Percentiles rank a stretch among this genome's conserved stretches.
phyloP scores from a whole-genome alignment of 495 filamentous ascomycete genomes.

The Neurospora sp. region DNA sequence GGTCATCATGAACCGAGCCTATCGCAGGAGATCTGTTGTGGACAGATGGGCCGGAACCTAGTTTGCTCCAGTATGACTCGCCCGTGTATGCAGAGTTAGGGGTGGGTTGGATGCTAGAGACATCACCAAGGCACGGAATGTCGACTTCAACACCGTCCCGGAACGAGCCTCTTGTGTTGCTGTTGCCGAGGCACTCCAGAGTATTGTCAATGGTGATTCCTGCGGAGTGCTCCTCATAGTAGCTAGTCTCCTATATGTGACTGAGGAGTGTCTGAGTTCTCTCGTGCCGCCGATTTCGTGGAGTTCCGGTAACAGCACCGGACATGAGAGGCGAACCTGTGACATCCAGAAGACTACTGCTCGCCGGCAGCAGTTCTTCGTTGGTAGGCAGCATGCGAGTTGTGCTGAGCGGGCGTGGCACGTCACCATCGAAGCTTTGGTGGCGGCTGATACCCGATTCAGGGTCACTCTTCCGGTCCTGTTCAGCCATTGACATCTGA shows the following conservation, averaged over 20 bases:
- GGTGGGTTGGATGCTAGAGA: slow-evolving; percentile 21
- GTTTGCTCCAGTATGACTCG: background rate
- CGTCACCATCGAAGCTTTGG: background rate
- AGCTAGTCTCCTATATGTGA: slow-evolving; percentile 16
- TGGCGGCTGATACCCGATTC: background rate
- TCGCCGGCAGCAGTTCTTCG: background rate
- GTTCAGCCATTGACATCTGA: background rate
- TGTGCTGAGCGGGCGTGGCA: background rate
- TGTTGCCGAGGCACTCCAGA: slow-evolving; percentile 6
- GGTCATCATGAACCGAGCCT: background rate
- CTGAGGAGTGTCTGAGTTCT: slow-evolving; percentile 2
- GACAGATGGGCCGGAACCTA: background rate
- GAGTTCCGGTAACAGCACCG: background rate
- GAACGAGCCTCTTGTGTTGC: slow-evolving; percentile 9
- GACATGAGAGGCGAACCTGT: background rate
- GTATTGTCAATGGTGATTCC: slow-evolving; percentile 3
- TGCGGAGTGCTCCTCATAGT: slow-evolving; percentile 5
- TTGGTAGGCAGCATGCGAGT: background rate
- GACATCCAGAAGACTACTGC: background rate
- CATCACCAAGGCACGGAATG: slow-evolving; percentile 16
- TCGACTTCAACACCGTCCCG: slow-evolving; percentile 20
- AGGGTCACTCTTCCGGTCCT: background rate
- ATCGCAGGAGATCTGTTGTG: background rate
- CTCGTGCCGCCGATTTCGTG: background rate
- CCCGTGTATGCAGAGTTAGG: slow-evolving; percentile 22